phyloP scores from a whole-genome alignment of 140 eudicot species.

The Senecio squalidus region DNA sequence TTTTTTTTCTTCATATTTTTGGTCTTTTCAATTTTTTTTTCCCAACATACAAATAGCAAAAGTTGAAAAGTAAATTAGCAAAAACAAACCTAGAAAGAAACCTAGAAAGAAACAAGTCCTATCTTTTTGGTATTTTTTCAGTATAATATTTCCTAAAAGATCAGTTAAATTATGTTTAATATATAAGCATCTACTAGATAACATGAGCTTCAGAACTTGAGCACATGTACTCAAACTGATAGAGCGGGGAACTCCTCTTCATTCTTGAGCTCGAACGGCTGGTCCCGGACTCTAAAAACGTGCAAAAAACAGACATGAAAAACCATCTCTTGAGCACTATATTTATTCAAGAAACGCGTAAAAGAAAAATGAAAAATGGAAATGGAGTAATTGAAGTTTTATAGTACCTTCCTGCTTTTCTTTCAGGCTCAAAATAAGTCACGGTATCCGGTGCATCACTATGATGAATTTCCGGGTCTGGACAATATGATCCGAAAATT shows the following conservation, averaged over 20 bases:
- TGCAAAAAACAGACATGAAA: background rate
- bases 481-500: constrained; percentile 46
- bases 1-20: background rate
- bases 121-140: background rate
- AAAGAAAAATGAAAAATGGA: background rate
- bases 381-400: background rate
- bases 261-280: constrained; percentile 27
- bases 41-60: constrained; percentile 12
- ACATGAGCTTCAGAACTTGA: too few species aligned
- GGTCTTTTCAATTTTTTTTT: constrained; percentile 1
- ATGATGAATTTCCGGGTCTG: background rate
- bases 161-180: background rate
- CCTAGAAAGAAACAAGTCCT: constrained; percentile 7
- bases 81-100: background rate
- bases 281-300: constrained; percentile 30
- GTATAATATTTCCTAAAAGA: background rate
- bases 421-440: constrained; percentile 6
- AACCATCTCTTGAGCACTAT: background rate
- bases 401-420: too few species aligned
- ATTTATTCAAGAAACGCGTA: background rate
- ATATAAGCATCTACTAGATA: background rate
- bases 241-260: constrained; percentile 62
- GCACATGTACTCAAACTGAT: constrained; percentile 17
- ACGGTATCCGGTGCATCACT: too few species aligned
- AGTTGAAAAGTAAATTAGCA: background rate